These are phyloP conservation scores for Microdochium trichocladiopsis DNA, from an alignment of 2,329 filamentous ascomycete species.

Conservation along the genomic window DNA sequence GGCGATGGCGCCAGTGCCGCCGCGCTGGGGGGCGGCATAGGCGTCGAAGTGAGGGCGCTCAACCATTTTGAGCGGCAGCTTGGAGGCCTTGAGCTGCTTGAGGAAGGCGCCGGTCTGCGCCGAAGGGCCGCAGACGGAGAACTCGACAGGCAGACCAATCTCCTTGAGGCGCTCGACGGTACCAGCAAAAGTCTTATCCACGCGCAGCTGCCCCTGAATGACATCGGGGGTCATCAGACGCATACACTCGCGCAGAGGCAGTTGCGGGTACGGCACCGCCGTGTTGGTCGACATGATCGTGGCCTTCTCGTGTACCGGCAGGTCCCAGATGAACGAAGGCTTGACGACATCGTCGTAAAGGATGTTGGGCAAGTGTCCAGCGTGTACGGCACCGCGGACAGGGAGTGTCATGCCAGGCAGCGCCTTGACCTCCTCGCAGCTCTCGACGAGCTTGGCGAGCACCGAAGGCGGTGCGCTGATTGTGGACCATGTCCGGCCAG, in stretches of 20 bases:
- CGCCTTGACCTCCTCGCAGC: background rate
- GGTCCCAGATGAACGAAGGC: constrained; percentile 8
- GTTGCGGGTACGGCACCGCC: constrained; percentile 3
- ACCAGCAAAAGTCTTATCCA: constrained; percentile 4
- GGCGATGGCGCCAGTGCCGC: constrained; percentile 28
- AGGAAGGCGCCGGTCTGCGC: constrained; percentile 2
- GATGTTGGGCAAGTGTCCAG: constrained; percentile 6
- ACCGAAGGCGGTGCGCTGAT: constrained; percentile 8
- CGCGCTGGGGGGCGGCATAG: too few species aligned
- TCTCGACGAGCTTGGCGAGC: constrained; percentile 4
- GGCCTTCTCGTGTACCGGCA: constrained; percentile 6
- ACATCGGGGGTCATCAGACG: constrained; percentile 5
- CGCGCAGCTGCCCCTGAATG: constrained; percentile 3
- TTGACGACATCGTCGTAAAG: background rate
- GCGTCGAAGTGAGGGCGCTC: too few species aligned
- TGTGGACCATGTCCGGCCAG: constrained; percentile 5
- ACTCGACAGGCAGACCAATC: background rate
- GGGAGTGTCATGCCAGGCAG: constrained; percentile 3
- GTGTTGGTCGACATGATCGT: constrained; percentile 7
- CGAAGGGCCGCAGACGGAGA: constrained; percentile 8
- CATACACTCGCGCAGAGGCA: constrained; percentile 5
- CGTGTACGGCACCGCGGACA: constrained; percentile 6
- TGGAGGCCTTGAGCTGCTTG: constrained; percentile 1
- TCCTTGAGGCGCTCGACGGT: constrained; percentile 6
- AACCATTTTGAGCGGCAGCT: constrained; percentile 1